phyloP scores from a whole-genome alignment of 768 basidiomycete genomes.

The Tephrocybe sp. region DNA sequence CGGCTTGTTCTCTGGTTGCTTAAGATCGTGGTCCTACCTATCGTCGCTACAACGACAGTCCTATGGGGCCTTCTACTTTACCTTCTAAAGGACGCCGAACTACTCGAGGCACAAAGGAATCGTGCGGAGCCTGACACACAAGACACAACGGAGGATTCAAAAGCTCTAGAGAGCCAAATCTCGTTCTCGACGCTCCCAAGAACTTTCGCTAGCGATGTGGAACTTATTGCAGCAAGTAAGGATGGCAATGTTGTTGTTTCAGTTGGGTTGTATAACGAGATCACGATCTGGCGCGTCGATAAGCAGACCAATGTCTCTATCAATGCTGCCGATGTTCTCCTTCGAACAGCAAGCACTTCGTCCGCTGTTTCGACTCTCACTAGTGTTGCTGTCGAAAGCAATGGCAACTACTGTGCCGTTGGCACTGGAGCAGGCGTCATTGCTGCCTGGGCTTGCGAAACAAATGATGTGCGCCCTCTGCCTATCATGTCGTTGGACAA shows the following conservation, averaged over 20 bases:
- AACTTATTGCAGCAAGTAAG: constrained; percentile 68
- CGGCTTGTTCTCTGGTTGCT: constrained; percentile 68
- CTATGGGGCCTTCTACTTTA: constrained; percentile 81
- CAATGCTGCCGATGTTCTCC: constrained; percentile 50
- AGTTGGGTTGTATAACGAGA: constrained; percentile 76
- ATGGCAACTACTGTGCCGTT: constrained; percentile 62
- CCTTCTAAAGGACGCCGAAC: constrained; percentile 87
- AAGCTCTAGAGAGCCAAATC: constrained; percentile 39
- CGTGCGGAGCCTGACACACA: constrained; percentile 43
- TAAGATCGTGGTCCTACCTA: constrained; percentile 84
- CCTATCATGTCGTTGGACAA: constrained; percentile 40
- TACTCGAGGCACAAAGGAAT: constrained; percentile 82
- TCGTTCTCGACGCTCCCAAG: constrained; percentile 74
- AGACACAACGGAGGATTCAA: constrained; percentile 24
- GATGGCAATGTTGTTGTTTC: constrained; percentile 66
- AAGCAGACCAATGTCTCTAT: constrained; percentile 39
- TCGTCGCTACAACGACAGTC: constrained; percentile 67
- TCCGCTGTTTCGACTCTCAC: constrained; percentile 50
- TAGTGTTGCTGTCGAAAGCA: constrained; percentile 58
- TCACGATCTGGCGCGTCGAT: constrained; percentile 64
- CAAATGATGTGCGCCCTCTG: constrained; percentile 30
- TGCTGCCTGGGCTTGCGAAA: constrained; percentile 56
- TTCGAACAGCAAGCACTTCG: constrained; percentile 47
- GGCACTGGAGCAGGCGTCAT: constrained; percentile 70
- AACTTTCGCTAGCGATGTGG: constrained; percentile 79